Evolutionary conservation across 108 stramenopile species (phyloP).

Genomic region (Licmophora abbreviata): DNA sequence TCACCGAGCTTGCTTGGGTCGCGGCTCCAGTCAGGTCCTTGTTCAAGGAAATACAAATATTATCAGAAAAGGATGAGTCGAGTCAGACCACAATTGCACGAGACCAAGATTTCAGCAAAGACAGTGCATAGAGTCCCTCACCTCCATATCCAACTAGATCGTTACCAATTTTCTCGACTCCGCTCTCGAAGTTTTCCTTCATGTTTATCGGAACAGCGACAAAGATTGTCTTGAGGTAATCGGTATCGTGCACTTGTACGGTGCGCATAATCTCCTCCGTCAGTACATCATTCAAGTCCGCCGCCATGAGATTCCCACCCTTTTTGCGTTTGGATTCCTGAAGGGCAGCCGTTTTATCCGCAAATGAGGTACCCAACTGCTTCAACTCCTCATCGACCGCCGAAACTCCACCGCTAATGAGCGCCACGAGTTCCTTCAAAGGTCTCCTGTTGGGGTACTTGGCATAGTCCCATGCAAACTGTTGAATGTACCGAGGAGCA

Average conservation of each 20-base stretch:
- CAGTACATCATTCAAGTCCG: conserved; percentile 84
- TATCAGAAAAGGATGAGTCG: no score
- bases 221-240: conserved; percentile 86
- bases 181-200: conserved; percentile 58
- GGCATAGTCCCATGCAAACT: conserved; percentile 93
- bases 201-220: conserved; percentile 66
- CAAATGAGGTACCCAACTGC: conserved; percentile 68
- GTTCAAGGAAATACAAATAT: no score
- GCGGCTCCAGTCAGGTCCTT: conserved; percentile 84
- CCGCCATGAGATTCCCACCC: conserved; percentile 70
- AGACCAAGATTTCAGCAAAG: no score
- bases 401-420: conserved; percentile 68
- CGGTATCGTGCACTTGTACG: conserved; percentile 73
- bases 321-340: conserved; percentile 66
- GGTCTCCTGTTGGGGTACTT: conserved; percentile 88
- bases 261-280: conserved; percentile 58
- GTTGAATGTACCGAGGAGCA: conserved; percentile 73
- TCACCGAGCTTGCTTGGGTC: conserved; percentile 60
- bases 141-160: conserved; percentile 86
- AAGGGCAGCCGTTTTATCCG: conserved; percentile 73
- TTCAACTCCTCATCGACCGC: conserved; percentile 90
- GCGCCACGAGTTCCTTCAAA: conserved; percentile 73
- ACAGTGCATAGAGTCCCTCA: no score
- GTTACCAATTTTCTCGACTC: conserved; percentile 52
- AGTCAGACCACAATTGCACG: no score